These are phyloP conservation scores for Lasiodiplodia sp. DNA, from an alignment of 2,329 filamentous ascomycete genomes.

Conservation along the genomic window DNA sequence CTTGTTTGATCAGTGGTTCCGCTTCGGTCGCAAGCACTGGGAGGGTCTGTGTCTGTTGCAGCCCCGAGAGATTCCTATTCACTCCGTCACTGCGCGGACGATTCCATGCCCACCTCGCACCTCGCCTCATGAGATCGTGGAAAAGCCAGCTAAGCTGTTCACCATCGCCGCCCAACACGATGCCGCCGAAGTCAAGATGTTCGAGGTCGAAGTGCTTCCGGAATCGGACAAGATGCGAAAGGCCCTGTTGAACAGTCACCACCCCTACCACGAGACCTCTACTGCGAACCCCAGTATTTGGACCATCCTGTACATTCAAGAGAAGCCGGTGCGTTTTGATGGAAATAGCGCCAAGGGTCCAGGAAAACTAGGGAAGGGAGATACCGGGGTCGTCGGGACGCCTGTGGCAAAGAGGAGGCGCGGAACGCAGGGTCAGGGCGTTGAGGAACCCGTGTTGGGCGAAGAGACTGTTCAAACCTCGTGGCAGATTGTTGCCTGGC, in stretches of 20 bases:
- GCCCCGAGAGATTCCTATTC: slow-evolving; percentile 3
- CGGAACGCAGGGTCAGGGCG: background rate
- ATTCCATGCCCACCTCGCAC: background rate
- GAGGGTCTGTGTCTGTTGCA: background rate
- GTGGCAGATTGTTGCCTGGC: slow-evolving; percentile 20
- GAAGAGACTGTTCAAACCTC: background rate
- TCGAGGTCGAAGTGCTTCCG: slow-evolving; percentile 1
- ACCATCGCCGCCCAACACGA: background rate
- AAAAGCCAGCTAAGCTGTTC: background rate
- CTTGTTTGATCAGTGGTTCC: slow-evolving; percentile 7
- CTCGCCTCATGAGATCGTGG: background rate
- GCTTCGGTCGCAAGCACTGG: background rate
- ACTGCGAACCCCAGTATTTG: slow-evolving; percentile 1
- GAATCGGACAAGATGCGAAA: background rate
- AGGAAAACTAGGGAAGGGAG: background rate
- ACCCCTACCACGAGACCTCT: slow-evolving; percentile 4
- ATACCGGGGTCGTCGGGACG: no score
- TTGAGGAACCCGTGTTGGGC: background rate
- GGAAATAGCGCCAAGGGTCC: background rate
- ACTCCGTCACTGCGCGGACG: background rate
- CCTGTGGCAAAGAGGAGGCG: background rate
- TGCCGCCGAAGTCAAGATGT: slow-evolving; percentile 1
- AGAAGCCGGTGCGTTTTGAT: background rate
- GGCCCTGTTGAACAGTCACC: background rate
- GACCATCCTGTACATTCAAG: slow-evolving; percentile 8